These are phyloP conservation scores for Salpingoeca rosetta DNA, from an alignment of 78 protist genomes.

Conservation along the genomic window DNA sequence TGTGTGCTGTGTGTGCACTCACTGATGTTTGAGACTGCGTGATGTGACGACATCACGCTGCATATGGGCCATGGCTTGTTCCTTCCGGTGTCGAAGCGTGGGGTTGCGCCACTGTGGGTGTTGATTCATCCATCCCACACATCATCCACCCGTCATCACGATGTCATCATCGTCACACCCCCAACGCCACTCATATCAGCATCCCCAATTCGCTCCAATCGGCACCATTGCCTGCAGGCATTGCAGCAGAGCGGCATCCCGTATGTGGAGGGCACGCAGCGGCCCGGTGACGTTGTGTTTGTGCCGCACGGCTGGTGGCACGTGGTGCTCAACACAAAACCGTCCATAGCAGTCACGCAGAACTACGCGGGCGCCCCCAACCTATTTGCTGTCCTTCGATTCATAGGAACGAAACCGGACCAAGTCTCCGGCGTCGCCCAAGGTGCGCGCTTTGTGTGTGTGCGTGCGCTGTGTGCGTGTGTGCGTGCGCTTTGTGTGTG, in stretches of 20 bases:
- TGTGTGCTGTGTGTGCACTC: neutral
- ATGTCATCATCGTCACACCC: too few relatives aligned
- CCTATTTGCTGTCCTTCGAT: neutral
- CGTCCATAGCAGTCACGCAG: constrained; percentile 49
- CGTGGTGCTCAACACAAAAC: constrained; percentile 35
- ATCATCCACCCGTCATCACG: too few relatives aligned
- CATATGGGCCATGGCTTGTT: too few relatives aligned
- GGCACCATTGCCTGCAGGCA: neutral
- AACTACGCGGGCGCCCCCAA: constrained; percentile 30
- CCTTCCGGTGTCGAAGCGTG: too few relatives aligned
- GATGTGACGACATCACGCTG: neutral
- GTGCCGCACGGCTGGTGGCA: constrained; percentile 71
- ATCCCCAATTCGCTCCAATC: too few relatives aligned
- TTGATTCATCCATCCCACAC: too few relatives aligned
- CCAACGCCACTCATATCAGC: too few relatives aligned
- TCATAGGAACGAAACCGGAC: neutral
- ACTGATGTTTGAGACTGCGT: neutral
- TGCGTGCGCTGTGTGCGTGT: too few relatives aligned
- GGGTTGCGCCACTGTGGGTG: too few relatives aligned
- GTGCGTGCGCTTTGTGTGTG: too few relatives aligned
- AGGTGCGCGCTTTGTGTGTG: too few relatives aligned
- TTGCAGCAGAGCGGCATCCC: constrained; percentile 2
- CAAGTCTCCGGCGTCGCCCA: neutral
- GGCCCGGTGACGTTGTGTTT: constrained; percentile 48
- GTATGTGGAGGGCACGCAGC: neutral